Conservation (phyloP, 306 rosid genomes). For the Glycine soja region DNA sequence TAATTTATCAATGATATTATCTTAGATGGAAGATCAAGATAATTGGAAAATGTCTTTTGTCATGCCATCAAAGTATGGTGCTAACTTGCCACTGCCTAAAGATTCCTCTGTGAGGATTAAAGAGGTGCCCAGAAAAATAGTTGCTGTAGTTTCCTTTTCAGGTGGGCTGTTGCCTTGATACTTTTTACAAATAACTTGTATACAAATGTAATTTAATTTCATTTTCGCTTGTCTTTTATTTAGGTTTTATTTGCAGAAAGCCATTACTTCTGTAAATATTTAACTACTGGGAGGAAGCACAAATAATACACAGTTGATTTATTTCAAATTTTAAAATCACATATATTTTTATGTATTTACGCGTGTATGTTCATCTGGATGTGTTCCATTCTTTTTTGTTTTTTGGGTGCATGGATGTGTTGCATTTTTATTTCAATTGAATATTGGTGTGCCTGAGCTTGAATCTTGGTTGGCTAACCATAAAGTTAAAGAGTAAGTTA, state of each 20-base stretch:
- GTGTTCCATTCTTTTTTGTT: not conserved
- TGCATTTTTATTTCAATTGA: constrained; percentile 11
- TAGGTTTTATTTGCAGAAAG: not conserved
- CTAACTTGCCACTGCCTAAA: constrained; percentile 81
- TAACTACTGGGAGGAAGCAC: constrained; percentile 29
- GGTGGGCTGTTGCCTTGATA: constrained; percentile 61
- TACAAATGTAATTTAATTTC: not conserved
- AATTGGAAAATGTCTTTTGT: constrained; percentile 93
- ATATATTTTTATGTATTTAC: constrained; percentile 17
- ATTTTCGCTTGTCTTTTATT: not conserved
- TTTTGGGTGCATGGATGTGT: constrained; percentile 10
- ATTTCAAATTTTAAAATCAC: constrained; percentile 11
- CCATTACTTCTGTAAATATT: constrained; percentile 15
- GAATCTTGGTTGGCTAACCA: not conserved
- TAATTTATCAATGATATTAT: constrained; percentile 38
- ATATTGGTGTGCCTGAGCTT: not conserved
- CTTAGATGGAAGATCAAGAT: constrained; percentile 72
- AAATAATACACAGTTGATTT: constrained; percentile 25
- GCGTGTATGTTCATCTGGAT: constrained; percentile 12
- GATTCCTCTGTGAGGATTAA: constrained; percentile 77
- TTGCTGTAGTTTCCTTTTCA: constrained; percentile 89
- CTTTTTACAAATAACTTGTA: constrained; percentile 7
- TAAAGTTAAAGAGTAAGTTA: too few species aligned
- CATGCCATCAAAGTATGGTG: constrained; percentile 87
- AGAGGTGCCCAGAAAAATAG: constrained; percentile 76